Conservation (phyloP, 306 rosid genomes). For the Vicia villosa region DNA sequence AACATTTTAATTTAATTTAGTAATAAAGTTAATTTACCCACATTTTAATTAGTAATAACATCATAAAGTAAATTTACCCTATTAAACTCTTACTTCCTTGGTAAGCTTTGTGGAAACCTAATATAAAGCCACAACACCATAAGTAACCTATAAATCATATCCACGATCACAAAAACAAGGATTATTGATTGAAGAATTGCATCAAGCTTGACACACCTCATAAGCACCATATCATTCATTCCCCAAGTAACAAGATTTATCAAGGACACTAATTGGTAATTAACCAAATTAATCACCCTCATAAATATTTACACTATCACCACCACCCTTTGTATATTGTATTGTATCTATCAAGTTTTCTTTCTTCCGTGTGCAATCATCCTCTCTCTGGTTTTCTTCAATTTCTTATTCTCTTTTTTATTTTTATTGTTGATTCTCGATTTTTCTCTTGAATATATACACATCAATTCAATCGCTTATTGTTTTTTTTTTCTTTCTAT, state of each 20-base stretch:
- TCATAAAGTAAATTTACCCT: background rate
- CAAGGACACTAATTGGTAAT: slow-evolving; percentile 27
- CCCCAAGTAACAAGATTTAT: background rate
- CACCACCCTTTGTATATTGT: slow-evolving; percentile 13
- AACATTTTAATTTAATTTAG: no score
- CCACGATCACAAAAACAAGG: slow-evolving; percentile 14
- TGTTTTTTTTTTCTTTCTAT: slow-evolving; percentile 3
- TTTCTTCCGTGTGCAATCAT: slow-evolving; percentile 35
- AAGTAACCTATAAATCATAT: background rate
- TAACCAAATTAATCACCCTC: slow-evolving; percentile 23
- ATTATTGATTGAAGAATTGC: background rate
- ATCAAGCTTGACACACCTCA: slow-evolving; percentile 26
- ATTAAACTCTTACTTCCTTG: slow-evolving; percentile 1
- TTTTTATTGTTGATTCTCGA: background rate
- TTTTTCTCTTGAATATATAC: slow-evolving; percentile 9
- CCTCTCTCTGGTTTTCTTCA: slow-evolving; percentile 39
- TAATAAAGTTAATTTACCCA: no score
- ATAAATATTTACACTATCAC: slow-evolving; percentile 34
- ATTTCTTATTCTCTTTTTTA: background rate
- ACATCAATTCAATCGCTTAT: slow-evolving; percentile 35
- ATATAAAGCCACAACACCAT: background rate
- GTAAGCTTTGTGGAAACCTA: background rate
- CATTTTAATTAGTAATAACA: background rate
- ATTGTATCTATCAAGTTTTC: slow-evolving; percentile 36
- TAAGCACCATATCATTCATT: background rate